Percentiles rank a stretch among this genome's conserved stretches.
Evolutionary conservation across 2,329 filamentous ascomycete genomes (phyloP).

Genomic region (Drechslerella dactyloides): DNA sequence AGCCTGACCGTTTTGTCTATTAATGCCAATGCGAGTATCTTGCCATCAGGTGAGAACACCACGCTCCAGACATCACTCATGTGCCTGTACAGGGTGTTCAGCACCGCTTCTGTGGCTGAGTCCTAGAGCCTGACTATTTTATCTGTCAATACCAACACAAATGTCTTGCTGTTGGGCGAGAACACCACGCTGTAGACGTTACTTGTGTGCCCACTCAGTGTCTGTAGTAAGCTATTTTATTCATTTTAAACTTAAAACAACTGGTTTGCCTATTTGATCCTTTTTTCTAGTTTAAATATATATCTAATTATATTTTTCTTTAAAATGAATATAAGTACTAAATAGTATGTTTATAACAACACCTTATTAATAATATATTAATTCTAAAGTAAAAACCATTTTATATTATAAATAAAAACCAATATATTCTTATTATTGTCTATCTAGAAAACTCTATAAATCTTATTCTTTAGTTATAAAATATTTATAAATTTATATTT

Average conservation of each 20-base stretch:
- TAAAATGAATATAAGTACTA: slow-evolving; percentile 17
- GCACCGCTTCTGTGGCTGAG: slow-evolving; percentile 1
- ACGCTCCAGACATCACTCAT: neutral
- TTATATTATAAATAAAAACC: slow-evolving; percentile 52
- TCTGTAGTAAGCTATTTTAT: slow-evolving; percentile 10
- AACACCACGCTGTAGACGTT: no score
- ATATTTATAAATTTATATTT: slow-evolving; percentile 5
- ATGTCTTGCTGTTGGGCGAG: slow-evolving; percentile 52
- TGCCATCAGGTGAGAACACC: no score
- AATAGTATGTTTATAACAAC: slow-evolving; percentile 20
- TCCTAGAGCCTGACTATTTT: slow-evolving; percentile 54
- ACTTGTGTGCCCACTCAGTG: slow-evolving; percentile 22
- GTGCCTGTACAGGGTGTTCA: neutral
- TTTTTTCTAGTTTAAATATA: slow-evolving; percentile 1
- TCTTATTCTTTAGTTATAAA: neutral
- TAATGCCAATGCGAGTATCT: neutral
- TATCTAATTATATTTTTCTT: slow-evolving; percentile 8
- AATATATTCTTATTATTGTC: neutral
- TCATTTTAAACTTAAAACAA: neutral
- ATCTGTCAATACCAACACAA: slow-evolving; percentile 55
- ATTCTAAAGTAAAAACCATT: slow-evolving; percentile 48
- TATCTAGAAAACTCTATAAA: neutral
- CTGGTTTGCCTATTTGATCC: neutral
- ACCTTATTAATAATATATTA: slow-evolving; percentile 14
- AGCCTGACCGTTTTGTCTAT: neutral